Base-by-base conservation (phyloP, 73 alveolate species). In the Halteria grandinella region DNA sequence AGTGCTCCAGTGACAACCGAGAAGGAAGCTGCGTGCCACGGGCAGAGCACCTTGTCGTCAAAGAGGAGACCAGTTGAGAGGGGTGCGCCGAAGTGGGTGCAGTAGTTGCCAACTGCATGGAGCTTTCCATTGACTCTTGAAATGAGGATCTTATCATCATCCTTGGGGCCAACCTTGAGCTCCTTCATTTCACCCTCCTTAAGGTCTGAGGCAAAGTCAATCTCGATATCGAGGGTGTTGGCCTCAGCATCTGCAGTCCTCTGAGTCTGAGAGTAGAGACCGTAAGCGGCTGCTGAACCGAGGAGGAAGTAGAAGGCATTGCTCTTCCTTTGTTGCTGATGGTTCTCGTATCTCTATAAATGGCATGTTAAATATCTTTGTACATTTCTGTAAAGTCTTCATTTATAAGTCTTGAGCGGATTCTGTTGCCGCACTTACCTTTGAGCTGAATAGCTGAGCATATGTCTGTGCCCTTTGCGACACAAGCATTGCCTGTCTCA, bases 11-110 rank as follows among this genome's bases (percentile, higher is more conserved):
- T 85, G 33, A 50, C 70, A 34, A 93, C 87, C 54, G 88, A 74
- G 73, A 95, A 95, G 28, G 88, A 91, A 10, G 99, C 99, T 43
- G 79, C 60, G 64, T 95, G 99, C 90, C 93, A 92, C 28, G 98
- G 98, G 77, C 98, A 92, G 60, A 87, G 44, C 23, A 94, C 95
- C 55, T 89, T 83, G 70, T 89, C 94, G 37, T 87, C 92, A 47
- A 77, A 69, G 45, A 91, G 72, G 15, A 57, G 59, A 2, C 97
- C 97, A 0, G 85, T 79, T 0, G 77, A 43, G 12, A 93, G 78
- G 5, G 97, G 94, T 24, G 93, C 96, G n/a, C 97, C 97, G 43
- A 82, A 92, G 69, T 93, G 98, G 51, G 97, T 75, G 79, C 98
- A 93, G 60, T 63, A 83, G 79, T 83, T 83, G 10, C 91, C 85